Evolutionary conservation across 805 yeast species (phyloP), one percentile per base, ranked within the genome.

Genomic region (Ogataea henricii): DNA sequence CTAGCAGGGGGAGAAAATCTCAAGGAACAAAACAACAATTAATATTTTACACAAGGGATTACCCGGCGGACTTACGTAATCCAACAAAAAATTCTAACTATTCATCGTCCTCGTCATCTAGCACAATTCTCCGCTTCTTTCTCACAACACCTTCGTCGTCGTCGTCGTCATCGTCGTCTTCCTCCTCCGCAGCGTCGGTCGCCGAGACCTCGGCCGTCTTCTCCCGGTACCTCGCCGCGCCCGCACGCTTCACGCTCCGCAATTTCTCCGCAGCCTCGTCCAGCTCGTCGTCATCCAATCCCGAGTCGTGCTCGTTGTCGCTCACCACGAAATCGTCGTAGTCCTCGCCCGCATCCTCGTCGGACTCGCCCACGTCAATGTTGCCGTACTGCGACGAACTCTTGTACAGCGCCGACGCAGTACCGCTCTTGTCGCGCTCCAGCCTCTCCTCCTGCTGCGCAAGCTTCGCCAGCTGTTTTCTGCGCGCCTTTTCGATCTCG

Each of bases 401-500:
- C 40, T 36, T 35, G 41, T 43, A 43, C 25, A 39, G 43, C 9
- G 32, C 43, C 42, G 46, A 25, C 12, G 48, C 43, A 1, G 52
- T 44, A 3, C 54, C 44, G 27, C 54, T 49, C 12, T 45, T 49
- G 29, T 55, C 58, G 47, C 84, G 71, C 46, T 79, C 85, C 44
- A 74, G 54, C 52, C 79, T 72, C 60, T 84, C 91, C 48, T 77
- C 83, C 55, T 81, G 83, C 53, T 74, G 69, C 48, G 78, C 67
- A 29, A 72, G 67, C 46, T 73, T 78, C 58, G 80, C 67, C 56
- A 76, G 77, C 49, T 79, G 77, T 66, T 82, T 85, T 58, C 86
- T 73, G 68, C 85, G 84, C 4, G 70, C 84, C 64, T 79, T 83
- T 57, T 83, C 72, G 49, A 81, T 77, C 59, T 81, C 82, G 17